phyloP scores from a whole-genome alignment of 768 basidiomycete genomes.

The Mycena pura region DNA sequence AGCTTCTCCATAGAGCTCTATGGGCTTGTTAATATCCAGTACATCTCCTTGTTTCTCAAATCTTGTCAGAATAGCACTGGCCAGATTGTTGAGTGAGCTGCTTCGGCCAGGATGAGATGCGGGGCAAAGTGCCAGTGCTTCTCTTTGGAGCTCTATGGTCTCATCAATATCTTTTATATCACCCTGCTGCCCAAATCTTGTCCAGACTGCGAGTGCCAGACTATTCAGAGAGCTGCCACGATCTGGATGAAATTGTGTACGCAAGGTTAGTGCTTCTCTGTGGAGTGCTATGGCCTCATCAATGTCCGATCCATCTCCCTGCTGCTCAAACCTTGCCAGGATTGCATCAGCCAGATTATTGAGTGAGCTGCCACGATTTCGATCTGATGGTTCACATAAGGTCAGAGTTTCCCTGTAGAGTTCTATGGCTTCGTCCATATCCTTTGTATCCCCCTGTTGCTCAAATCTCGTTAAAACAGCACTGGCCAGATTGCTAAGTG shows the following conservation, averaged over 20 bases:
- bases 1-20: not conserved
- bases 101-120: not conserved
- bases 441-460: not conserved
- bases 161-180: not conserved
- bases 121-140: not conserved
- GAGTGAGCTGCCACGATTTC: too few relatives aligned
- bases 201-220: not conserved
- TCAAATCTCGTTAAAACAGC: not conserved
- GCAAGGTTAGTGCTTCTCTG: too few relatives aligned
- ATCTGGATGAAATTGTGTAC: too few relatives aligned
- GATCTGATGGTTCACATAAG: not conserved
- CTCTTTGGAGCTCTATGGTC: not conserved
- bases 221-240: not conserved
- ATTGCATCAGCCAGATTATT: too few relatives aligned
- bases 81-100: not conserved
- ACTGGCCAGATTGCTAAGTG: not conserved
- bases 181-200: not conserved
- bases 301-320: too few relatives aligned
- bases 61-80: not conserved
- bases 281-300: too few relatives aligned
- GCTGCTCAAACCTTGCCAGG: too few relatives aligned
- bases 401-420: not conserved
- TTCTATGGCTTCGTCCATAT: not conserved
- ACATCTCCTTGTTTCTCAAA: not conserved
- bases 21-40: not conserved